phyloP scores from a whole-genome alignment of 2,329 filamentous ascomycete species.

The Trematosphaeria pertusa region DNA sequence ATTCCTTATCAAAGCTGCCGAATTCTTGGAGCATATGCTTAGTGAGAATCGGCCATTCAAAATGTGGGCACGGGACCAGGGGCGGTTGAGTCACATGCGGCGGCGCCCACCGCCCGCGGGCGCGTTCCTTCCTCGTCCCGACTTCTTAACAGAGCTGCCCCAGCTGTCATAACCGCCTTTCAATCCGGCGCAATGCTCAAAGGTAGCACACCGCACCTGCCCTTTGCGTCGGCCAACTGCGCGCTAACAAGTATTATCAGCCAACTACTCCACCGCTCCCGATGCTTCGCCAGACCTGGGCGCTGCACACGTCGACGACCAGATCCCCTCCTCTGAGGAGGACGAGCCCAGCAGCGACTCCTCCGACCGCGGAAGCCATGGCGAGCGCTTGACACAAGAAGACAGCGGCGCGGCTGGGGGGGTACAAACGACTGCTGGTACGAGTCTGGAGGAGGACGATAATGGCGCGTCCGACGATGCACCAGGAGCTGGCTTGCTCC shows the following conservation, averaged over 20 bases:
- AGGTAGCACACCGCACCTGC: conserved; percentile 23
- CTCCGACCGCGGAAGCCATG: conserved; percentile 34
- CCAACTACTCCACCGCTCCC: conserved; percentile 38
- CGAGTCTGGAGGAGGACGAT: conserved; percentile 33
- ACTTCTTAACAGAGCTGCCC: no score
- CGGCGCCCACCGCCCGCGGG: no score
- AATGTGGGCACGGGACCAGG: no score
- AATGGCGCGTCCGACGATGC: conserved; percentile 28
- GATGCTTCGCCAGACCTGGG: conserved; percentile 46
- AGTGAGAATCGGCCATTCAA: no score
- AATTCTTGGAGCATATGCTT: no score
- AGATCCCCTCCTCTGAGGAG: conserved; percentile 46
- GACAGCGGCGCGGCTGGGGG: conserved; percentile 28
- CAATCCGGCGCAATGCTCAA: conserved; percentile 34
- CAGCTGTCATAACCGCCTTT: conserved; percentile 16
- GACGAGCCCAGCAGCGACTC: conserved; percentile 40
- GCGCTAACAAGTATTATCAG: conserved; percentile 21
- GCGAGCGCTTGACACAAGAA: conserved; percentile 16
- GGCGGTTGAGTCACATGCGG: no score
- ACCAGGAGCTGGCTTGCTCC: conserved; percentile 48
- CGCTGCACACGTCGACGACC: conserved; percentile 38
- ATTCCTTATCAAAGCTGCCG: no score
- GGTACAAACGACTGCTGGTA: conserved; percentile 26
- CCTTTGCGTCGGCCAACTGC: conserved; percentile 1
- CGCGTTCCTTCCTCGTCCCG: no score